Conservation (phyloP, 257 asterid species). For the Lavandula angustifolia region DNA sequence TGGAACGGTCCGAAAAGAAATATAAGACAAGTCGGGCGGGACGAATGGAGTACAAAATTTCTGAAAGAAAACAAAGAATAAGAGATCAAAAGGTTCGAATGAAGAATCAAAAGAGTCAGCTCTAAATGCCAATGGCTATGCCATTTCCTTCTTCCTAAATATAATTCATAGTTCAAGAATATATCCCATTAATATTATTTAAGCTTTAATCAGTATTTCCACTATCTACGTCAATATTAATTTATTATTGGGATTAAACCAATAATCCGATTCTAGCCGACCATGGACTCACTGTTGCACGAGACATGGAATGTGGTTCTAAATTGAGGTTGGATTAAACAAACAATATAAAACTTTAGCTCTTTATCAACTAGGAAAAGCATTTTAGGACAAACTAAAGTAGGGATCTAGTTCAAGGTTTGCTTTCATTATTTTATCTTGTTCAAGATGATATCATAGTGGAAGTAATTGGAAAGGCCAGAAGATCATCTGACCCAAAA, state of each 20-base stretch:
- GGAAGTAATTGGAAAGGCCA: background rate
- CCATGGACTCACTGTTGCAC: conserved; percentile 27
- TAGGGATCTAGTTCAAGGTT: conserved; percentile 33
- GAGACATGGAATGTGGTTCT: conserved; percentile 43
- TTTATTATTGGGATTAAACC: conserved; percentile 24
- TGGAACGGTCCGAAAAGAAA: no score
- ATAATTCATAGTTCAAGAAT: conserved; percentile 33
- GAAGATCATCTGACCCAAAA: no score
- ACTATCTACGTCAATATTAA: conserved; percentile 26
- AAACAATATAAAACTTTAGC: conserved; percentile 30
- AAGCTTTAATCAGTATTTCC: conserved; percentile 20
- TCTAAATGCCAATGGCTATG: conserved; percentile 32
- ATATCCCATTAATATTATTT: conserved; percentile 22
- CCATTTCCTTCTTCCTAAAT: no score
- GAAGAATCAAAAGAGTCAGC: conserved; percentile 35
- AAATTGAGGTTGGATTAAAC: conserved; percentile 20
- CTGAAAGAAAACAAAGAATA: background rate
- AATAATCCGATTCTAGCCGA: conserved; percentile 12
- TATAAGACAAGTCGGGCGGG: no score
- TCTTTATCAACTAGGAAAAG: conserved; percentile 37
- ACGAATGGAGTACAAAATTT: no score
- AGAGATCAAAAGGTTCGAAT: background rate
- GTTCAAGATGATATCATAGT: background rate
- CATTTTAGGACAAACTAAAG: conserved; percentile 39
- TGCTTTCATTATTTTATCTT: conserved; percentile 8